Evolutionary conservation across 106 monocot genomes (phyloP).

Genomic region (Dioscorea alata): DNA sequence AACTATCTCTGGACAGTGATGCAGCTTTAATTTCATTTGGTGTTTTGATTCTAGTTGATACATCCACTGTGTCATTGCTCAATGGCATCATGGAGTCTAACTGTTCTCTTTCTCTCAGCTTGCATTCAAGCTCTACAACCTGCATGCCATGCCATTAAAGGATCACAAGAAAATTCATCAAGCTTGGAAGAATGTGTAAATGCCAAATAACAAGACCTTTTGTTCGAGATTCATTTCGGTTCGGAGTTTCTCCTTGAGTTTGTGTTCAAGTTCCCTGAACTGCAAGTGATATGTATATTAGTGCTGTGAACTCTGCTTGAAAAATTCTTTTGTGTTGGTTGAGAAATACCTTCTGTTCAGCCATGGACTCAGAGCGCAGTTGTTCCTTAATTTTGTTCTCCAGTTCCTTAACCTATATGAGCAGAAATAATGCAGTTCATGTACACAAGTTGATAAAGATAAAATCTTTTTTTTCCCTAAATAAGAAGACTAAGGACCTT

Average conservation of each 20-base stretch:
- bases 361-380: constrained; percentile 23
- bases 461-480: too few species aligned
- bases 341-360: constrained; percentile 34
- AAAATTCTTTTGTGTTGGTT: too few species aligned
- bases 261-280: constrained; percentile 45
- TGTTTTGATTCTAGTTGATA: constrained; percentile 9
- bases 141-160: neutral
- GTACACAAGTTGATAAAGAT: neutral
- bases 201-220: constrained; percentile 14
- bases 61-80: constrained; percentile 1
- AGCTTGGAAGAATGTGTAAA: neutral
- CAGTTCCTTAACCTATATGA: constrained; percentile 46
- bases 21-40: constrained; percentile 11
- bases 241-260: constrained; percentile 29
- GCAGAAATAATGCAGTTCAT: neutral
- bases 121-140: constrained; percentile 56
- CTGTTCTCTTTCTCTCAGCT: constrained; percentile 28
- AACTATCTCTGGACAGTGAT: constrained; percentile 18
- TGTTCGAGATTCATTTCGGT: constrained; percentile 24
- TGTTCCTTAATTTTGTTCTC: constrained; percentile 60
- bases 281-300: constrained; percentile 7
- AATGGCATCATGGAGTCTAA: constrained; percentile 11
- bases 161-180: neutral
- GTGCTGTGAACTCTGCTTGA: neutral
- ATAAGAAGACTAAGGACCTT: constrained; percentile 18